Evolutionary conservation across 345 rosid genomes (phyloP).

Genomic region (Brassica nigra): DNA sequence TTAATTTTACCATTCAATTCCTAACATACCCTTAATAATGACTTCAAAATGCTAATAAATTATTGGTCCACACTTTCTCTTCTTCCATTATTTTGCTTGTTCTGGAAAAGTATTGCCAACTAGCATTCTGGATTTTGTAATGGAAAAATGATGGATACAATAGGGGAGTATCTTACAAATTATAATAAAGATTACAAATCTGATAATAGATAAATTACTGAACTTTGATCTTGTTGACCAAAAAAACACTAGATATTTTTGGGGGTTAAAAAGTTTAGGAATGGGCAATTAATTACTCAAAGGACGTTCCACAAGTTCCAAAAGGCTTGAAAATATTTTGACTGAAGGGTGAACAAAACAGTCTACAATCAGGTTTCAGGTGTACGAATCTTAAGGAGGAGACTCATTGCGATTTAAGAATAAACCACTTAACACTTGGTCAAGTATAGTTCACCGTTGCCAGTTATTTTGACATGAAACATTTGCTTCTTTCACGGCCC

Average conservation of each 20-base stretch:
- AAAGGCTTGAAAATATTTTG: conserved; percentile 9
- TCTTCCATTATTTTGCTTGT: neutral
- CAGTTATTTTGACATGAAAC: neutral
- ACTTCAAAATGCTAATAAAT: neutral
- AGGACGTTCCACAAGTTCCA: neutral
- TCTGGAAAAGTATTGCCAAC: neutral
- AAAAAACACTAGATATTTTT: neutral
- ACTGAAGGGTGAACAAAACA: neutral
- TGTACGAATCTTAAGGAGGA: neutral
- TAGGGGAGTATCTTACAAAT: neutral
- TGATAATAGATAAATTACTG: neutral
- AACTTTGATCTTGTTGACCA: neutral
- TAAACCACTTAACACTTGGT: neutral
- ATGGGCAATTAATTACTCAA: neutral
- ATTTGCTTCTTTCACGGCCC: neutral
- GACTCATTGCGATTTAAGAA: neutral
- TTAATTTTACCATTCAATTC: conserved; percentile 19
- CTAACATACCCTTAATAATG: neutral
- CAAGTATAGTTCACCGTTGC: neutral
- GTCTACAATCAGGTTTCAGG: neutral
- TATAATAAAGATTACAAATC: neutral
- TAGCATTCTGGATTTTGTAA: neutral
- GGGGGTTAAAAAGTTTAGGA: neutral
- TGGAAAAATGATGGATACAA: neutral
- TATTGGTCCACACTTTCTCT: neutral